Evolutionary conservation across 371 early-diverging fungal species (phyloP).

Genomic region (Blakeslea trispora): DNA sequence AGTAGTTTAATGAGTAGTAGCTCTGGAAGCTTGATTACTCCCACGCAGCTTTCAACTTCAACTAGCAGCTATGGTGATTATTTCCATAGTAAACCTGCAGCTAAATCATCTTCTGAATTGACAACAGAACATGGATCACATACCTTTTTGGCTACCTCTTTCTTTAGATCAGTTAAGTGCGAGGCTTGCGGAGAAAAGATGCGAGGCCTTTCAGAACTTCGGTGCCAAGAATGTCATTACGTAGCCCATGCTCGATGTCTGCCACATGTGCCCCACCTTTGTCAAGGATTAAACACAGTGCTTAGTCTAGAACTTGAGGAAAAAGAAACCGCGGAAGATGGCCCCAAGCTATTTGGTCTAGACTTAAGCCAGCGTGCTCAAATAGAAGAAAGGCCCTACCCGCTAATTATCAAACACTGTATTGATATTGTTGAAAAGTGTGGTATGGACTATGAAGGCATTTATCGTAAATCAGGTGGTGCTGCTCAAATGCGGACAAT

Average conservation of each 20-base stretch:
- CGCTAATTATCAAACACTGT: slow-evolving; percentile 76
- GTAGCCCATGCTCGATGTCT: slow-evolving; percentile 40
- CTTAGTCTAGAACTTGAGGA: slow-evolving; percentile 19
- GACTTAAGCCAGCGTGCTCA: slow-evolving; percentile 30
- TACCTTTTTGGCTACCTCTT: slow-evolving; percentile 61
- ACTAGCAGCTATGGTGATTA: background rate
- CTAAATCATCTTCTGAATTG: slow-evolving; percentile 5
- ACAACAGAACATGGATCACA: slow-evolving; percentile 52
- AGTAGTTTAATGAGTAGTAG: slow-evolving; percentile 8
- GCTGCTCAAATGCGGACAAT: slow-evolving; percentile 77
- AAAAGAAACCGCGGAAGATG: background rate
- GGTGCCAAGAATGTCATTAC: slow-evolving; percentile 59
- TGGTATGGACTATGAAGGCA: slow-evolving; percentile 87
- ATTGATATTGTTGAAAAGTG: slow-evolving; percentile 76
- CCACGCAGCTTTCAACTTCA: background rate
- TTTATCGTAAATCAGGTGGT: slow-evolving; percentile 92
- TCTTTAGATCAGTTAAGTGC: slow-evolving; percentile 73
- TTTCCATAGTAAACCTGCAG: background rate
- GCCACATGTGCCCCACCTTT: slow-evolving; percentile 36
- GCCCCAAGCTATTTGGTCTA: slow-evolving; percentile 36
- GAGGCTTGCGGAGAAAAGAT: slow-evolving; percentile 85
- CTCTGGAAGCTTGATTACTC: slow-evolving; percentile 2
- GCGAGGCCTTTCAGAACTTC: slow-evolving; percentile 78
- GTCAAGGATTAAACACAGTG: slow-evolving; percentile 23
- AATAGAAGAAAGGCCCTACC: slow-evolving; percentile 50